Conservation (phyloP, 2,329 filamentous ascomycete genomes). For the Rhynchosporium agropyri region DNA sequence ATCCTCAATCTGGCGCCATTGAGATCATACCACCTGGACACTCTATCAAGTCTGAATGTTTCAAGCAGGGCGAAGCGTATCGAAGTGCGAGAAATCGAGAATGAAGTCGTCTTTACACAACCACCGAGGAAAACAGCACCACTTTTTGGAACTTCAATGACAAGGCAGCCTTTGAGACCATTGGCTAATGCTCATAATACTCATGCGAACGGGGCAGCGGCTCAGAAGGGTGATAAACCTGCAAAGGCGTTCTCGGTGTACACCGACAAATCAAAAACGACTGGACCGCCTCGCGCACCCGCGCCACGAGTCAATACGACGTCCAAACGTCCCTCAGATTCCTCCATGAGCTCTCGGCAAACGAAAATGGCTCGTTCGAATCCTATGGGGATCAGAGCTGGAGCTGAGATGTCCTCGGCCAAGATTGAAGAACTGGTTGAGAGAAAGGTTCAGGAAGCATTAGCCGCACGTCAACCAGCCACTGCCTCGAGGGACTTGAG, state of each 20-base stretch:
- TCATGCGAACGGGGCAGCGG: constrained; percentile 60
- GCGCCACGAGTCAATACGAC: constrained; percentile 39
- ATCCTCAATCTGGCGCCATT: constrained; percentile 91
- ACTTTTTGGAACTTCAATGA: constrained; percentile 47
- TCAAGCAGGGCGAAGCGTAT: constrained; percentile 96
- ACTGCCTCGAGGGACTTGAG: constrained; percentile 57
- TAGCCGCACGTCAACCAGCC: constrained; percentile 71
- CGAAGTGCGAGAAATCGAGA: constrained; percentile 92
- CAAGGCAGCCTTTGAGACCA: constrained; percentile 77
- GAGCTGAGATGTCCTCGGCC: constrained; percentile 61
- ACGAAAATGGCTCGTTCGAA: constrained; percentile 51
- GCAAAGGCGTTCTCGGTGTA: constrained; percentile 86
- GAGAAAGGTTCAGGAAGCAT: constrained; percentile 85
- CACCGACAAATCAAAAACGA: constrained; percentile 67
- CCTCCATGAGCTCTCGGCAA: constrained; percentile 45
- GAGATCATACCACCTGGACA: constrained; percentile 92
- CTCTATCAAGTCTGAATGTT: constrained; percentile 90
- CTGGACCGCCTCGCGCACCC: constrained; percentile 37
- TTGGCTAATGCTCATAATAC: constrained; percentile 76
- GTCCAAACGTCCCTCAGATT: constrained; percentile 43
- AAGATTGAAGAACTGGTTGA: constrained; percentile 91
- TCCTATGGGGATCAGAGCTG: constrained; percentile 34
- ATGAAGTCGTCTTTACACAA: constrained; percentile 86
- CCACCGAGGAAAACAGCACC: constrained; percentile 58
- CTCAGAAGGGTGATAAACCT: constrained; percentile 67